These are phyloP conservation scores for Candida sithepensis DNA, from an alignment of 805 yeast genomes.

Conservation along the genomic window DNA sequence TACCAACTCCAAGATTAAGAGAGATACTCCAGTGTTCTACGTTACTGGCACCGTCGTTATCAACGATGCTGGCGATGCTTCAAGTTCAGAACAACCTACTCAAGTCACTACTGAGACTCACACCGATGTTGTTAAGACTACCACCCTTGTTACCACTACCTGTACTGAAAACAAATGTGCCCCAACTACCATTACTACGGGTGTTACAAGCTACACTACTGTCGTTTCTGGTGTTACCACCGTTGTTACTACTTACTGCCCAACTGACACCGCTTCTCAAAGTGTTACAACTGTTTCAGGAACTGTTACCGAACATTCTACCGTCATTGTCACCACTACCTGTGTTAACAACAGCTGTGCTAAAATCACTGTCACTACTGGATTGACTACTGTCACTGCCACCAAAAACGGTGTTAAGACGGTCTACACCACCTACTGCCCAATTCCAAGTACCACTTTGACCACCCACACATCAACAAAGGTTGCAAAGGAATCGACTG, in stretches of 20 bases:
- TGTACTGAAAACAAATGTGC: constrained; percentile 29
- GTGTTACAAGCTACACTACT: constrained; percentile 21
- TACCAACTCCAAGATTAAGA: constrained; percentile 9
- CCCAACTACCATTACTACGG: constrained; percentile 24
- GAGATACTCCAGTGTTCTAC: constrained; percentile 18
- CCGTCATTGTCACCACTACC: constrained; percentile 3
- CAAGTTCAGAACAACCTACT: too few species aligned
- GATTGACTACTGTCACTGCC: constrained; percentile 16
- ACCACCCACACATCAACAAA: constrained; percentile 4
- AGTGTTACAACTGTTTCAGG: constrained; percentile 1
- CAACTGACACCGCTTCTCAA: constrained; percentile 8
- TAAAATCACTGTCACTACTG: constrained; percentile 7
- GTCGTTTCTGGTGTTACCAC: constrained; percentile 33
- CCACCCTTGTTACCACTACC: constrained; percentile 27
- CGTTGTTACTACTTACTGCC: constrained; percentile 39
- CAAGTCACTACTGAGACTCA: too few species aligned
- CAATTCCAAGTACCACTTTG: neutral
- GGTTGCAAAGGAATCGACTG: constrained; percentile 7
- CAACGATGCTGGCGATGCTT: neutral
- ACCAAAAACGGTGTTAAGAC: neutral
- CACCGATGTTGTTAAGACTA: constrained; percentile 26
- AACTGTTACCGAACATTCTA: constrained; percentile 1
- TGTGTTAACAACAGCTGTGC: constrained; percentile 2
- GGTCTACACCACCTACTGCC: constrained; percentile 6
- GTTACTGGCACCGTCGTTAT: constrained; percentile 13